Percentiles rank a stretch among this genome's conserved stretches.
Conservation (phyloP, 2,329 filamentous ascomycete species). For the Trichoderma guizhouense region DNA sequence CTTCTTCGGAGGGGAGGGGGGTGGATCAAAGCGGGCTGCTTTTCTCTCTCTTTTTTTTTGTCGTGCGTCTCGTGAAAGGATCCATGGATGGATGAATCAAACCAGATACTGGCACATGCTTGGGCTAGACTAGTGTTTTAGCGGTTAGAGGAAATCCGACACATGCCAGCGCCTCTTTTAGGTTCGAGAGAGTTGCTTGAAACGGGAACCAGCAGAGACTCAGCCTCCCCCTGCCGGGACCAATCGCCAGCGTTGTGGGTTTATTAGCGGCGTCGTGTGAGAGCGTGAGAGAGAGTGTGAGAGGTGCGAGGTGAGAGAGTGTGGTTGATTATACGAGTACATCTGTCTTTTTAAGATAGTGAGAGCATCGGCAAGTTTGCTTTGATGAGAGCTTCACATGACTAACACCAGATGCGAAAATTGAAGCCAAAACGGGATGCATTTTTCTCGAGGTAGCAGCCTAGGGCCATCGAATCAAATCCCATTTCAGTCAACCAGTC, state of each 20-base stretch:
- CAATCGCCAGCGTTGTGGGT: background rate
- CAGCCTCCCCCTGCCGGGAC: constrained; percentile 5
- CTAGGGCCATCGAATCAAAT: background rate
- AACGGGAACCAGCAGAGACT: background rate
- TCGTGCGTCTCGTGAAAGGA: background rate
- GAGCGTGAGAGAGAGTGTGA: background rate
- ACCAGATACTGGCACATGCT: background rate
- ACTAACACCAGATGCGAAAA: background rate
- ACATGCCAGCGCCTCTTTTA: background rate
- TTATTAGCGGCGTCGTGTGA: background rate
- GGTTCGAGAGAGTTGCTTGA: background rate
- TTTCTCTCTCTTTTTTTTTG: background rate
- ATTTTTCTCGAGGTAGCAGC: background rate
- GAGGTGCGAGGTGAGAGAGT: background rate
- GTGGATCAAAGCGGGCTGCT: background rate
- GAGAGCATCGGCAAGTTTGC: background rate
- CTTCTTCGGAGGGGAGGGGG: background rate
- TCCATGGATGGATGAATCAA: background rate
- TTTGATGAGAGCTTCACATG: background rate
- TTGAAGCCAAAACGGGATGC: background rate
- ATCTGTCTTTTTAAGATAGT: background rate
- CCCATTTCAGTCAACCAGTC: background rate
- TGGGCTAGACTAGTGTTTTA: background rate
- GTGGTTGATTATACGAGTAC: background rate
- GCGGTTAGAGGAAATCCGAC: background rate